These are phyloP conservation scores for Linum lewisii DNA, from an alignment of 345 rosid genomes.

Conservation along the genomic window DNA sequence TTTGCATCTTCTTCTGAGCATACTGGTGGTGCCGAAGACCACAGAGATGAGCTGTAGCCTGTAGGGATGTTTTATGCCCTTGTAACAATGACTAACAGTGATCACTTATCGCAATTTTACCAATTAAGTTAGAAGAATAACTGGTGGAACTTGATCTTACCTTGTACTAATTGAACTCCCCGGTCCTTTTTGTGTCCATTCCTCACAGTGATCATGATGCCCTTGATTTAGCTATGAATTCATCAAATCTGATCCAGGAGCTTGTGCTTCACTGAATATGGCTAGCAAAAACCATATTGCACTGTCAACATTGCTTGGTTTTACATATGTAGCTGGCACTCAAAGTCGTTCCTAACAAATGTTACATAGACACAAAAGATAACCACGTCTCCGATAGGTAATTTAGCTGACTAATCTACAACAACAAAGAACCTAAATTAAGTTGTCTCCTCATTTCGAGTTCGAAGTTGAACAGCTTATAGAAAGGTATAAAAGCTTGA, in stretches of 20 bases:
- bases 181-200: not conserved
- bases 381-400: not conserved
- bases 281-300: no score
- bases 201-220: not conserved
- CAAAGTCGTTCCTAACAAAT: no score
- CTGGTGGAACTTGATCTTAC: not conserved
- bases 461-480: no score
- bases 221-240: not conserved
- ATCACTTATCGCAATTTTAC: not conserved
- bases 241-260: not conserved
- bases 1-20: conserved; percentile 38
- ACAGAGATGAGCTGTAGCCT: conserved; percentile 59
- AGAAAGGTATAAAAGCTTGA: no score
- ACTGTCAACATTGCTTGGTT: no score
- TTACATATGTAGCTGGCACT: no score
- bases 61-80: not conserved
- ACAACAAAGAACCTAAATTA: not conserved
- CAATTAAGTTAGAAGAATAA: not conserved
- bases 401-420: not conserved
- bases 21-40: conserved; percentile 17
- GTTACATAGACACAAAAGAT: no score
- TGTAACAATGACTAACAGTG: not conserved
- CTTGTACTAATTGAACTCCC: not conserved
- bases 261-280: no score
- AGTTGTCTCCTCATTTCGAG: not conserved